These are phyloP conservation scores for Pleurotus giganteus DNA, from an alignment of 768 basidiomycete species.

Conservation along the genomic window DNA sequence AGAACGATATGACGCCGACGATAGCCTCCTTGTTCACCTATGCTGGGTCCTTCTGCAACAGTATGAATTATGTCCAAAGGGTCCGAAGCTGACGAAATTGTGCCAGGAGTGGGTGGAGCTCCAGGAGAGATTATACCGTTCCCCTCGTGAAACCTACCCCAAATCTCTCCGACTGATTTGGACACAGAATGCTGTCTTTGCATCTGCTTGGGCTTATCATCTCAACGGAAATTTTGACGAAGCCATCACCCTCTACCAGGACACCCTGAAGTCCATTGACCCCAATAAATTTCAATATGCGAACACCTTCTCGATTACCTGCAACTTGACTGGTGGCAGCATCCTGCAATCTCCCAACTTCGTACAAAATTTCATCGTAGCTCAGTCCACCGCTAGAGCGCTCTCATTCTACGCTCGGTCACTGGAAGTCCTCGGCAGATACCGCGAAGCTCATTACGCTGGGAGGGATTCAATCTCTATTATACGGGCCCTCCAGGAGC, in stretches of 20 bases:
- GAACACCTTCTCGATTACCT: not conserved
- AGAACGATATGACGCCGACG: not conserved
- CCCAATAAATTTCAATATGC: not conserved
- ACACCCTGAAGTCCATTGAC: not conserved
- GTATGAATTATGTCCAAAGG: not conserved
- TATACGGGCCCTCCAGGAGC: not conserved
- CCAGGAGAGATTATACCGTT: not conserved
- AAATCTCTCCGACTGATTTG: not conserved
- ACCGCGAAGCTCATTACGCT: not conserved
- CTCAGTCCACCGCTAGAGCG: not conserved
- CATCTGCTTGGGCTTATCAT: not conserved
- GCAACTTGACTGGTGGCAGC: not conserved
- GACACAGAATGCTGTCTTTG: not conserved
- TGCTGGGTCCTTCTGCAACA: not conserved
- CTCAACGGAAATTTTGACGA: not conserved
- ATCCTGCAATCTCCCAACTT: not conserved
- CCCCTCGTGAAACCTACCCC: not conserved
- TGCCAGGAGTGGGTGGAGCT: not conserved
- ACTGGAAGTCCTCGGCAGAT: not conserved
- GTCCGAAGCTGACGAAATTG: not conserved
- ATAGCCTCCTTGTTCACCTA: not conserved
- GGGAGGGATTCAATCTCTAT: not conserved
- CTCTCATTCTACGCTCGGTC: not conserved
- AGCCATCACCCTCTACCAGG: not conserved
- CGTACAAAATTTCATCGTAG: not conserved